Evolutionary conservation across 2,329 filamentous ascomycete species (phyloP).

Genomic region (Celoporthe dispersa): DNA sequence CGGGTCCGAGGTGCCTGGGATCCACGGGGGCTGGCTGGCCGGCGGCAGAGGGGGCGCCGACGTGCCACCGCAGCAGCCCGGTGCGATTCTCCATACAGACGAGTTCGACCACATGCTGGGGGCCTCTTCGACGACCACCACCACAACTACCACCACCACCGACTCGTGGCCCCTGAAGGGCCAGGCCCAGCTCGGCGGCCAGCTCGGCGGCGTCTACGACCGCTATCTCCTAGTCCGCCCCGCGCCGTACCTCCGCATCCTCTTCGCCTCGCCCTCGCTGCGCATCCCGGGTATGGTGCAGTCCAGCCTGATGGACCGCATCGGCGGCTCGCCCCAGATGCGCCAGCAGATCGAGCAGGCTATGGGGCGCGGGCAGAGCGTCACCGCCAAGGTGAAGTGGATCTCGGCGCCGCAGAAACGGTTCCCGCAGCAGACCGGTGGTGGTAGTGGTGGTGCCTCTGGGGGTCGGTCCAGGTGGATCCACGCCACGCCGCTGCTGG

Average conservation of each 20-base stretch:
- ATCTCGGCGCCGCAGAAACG: constrained; percentile 50
- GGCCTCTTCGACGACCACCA: neutral
- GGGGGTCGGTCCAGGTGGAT: constrained; percentile 67
- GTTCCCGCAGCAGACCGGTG: constrained; percentile 18
- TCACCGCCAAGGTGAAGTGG: constrained; percentile 78
- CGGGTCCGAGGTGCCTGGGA: constrained; percentile 9
- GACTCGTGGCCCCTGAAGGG: neutral
- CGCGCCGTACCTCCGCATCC: constrained; percentile 66
- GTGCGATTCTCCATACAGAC: neutral
- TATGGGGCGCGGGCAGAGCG: constrained; percentile 68
- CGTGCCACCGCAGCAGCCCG: neutral
- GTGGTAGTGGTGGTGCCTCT: constrained; percentile 39
- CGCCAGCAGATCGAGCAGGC: constrained; percentile 58
- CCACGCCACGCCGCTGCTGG: constrained; percentile 75
- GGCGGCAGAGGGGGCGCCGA: neutral
- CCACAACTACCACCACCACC: neutral
- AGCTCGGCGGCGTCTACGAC: constrained; percentile 49
- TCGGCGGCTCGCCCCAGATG: constrained; percentile 53
- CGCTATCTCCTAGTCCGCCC: constrained; percentile 69
- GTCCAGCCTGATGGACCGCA: constrained; percentile 57
- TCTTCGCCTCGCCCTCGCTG: constrained; percentile 71
- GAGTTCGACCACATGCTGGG: neutral
- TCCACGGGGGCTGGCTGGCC: neutral
- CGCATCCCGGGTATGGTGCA: constrained; percentile 71
- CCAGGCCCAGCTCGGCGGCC: constrained; percentile 34